phyloP scores from a whole-genome alignment of 1,284 basidiomycete species.

The Cryptococcus jaspeensis region DNA sequence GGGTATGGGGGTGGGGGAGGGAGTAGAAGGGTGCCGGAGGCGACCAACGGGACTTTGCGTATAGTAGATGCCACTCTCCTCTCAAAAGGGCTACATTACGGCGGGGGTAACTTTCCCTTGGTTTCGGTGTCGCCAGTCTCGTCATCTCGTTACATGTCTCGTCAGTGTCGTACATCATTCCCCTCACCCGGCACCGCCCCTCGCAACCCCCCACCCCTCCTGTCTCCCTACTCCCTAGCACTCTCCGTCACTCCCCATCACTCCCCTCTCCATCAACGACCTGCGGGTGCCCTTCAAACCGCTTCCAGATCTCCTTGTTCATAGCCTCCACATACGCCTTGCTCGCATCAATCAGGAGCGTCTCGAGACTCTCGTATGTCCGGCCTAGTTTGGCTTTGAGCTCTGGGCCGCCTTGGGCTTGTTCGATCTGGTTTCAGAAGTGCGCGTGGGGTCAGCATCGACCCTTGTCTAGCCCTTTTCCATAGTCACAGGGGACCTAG shows the following conservation, averaged over 20 bases:
- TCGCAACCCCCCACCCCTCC: not conserved
- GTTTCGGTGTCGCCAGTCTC: not conserved
- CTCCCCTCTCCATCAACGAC: not conserved
- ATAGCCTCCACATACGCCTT: conserved; percentile 40
- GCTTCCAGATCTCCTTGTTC: conserved; percentile 33
- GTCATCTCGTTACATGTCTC: not conserved
- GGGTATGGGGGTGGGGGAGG: not conserved
- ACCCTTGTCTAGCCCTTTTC: too few relatives aligned
- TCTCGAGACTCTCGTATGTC: conserved; percentile 43
- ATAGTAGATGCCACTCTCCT: conserved; percentile 5
- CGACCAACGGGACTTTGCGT: not conserved
- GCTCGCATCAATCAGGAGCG: conserved; percentile 40
- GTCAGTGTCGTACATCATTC: not conserved
- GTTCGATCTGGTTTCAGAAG: conserved; percentile 1
- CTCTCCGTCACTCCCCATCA: not conserved
- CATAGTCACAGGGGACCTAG: not conserved
- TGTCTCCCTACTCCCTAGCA: not conserved
- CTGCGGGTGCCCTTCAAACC: conserved; percentile 26
- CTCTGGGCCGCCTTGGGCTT: conserved; percentile 3
- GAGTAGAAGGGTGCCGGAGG: not conserved
- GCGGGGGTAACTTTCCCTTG: not conserved
- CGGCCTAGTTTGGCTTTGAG: conserved; percentile 4
- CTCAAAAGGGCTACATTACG: not conserved
- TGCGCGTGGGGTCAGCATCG: not conserved
- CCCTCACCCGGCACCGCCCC: not conserved